phyloP scores from a whole-genome alignment of 345 rosid genomes.

The Populus tremula region DNA sequence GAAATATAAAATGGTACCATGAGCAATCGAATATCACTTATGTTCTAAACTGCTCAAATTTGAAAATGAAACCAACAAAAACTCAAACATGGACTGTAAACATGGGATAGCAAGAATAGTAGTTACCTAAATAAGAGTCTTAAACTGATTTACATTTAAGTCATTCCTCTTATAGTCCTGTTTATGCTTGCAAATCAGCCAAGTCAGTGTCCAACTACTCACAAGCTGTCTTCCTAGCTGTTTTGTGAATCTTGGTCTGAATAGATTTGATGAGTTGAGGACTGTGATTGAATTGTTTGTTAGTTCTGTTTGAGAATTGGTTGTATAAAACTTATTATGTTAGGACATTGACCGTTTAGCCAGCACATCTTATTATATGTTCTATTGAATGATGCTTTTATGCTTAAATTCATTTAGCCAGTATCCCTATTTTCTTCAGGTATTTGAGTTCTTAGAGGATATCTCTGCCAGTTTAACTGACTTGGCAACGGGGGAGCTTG shows the following conservation, averaged over 20 bases:
- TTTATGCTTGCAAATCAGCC: background rate
- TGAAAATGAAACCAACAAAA: too few relatives aligned
- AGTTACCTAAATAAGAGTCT: too few relatives aligned
- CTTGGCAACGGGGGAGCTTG: constrained; percentile 65
- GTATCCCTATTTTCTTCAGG: constrained; percentile 42
- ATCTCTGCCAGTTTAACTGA: constrained; percentile 75
- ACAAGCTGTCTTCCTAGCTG: background rate
- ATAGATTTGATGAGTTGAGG: background rate
- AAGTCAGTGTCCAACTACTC: background rate
- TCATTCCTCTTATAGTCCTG: too few relatives aligned
- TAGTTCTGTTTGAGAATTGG: constrained; percentile 5
- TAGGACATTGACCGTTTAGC: background rate
- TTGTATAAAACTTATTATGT: background rate
- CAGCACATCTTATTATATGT: background rate
- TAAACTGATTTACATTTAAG: too few relatives aligned
- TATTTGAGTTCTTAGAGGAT: constrained; percentile 82
- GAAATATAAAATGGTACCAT: too few relatives aligned
- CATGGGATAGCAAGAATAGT: too few relatives aligned
- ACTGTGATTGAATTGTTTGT: background rate
- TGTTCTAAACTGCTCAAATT: too few relatives aligned
- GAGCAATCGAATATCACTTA: too few relatives aligned
- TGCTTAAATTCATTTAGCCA: background rate
- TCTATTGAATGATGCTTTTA: background rate
- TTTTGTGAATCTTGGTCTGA: background rate
- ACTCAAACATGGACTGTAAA: too few relatives aligned